These are phyloP conservation scores for Pyrus pyrifolia DNA, from an alignment of 306 rosid genomes.

Conservation along the genomic window DNA sequence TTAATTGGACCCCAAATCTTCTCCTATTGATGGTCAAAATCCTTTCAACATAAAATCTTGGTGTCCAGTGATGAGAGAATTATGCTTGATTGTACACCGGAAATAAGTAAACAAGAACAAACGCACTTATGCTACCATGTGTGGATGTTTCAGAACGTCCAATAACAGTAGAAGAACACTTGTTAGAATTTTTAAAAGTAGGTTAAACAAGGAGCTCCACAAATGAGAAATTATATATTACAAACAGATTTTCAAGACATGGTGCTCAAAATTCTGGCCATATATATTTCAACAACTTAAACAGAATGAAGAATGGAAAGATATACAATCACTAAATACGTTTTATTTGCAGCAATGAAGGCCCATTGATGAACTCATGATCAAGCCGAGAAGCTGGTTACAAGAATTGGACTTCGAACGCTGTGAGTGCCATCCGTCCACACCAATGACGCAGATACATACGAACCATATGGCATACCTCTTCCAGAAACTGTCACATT, in stretches of 20 bases:
- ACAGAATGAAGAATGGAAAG: not conserved
- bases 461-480: not conserved
- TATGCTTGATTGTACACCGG: too few relatives aligned
- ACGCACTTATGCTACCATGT: too few relatives aligned
- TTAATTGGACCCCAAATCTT: too few relatives aligned
- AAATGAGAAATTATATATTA: too few relatives aligned
- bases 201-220: too few relatives aligned
- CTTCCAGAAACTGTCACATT: constrained; percentile 1
- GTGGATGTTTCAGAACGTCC: too few relatives aligned
- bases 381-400: not conserved
- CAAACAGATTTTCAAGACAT: not conserved
- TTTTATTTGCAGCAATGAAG: not conserved
- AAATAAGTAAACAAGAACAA: too few relatives aligned
- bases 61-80: too few relatives aligned
- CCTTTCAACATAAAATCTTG: too few relatives aligned
- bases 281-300: not conserved
- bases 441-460: not conserved
- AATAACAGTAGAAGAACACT: too few relatives aligned
- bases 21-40: too few relatives aligned
- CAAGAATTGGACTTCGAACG: constrained; percentile 11
- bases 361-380: not conserved
- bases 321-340: not conserved
- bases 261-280: not conserved
- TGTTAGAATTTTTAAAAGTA: too few relatives aligned
- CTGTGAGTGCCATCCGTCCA: constrained; percentile 1